Evolutionary conservation across 495 filamentous ascomycete species (phyloP).

Genomic region (Aspergillus heteromorphus): DNA sequence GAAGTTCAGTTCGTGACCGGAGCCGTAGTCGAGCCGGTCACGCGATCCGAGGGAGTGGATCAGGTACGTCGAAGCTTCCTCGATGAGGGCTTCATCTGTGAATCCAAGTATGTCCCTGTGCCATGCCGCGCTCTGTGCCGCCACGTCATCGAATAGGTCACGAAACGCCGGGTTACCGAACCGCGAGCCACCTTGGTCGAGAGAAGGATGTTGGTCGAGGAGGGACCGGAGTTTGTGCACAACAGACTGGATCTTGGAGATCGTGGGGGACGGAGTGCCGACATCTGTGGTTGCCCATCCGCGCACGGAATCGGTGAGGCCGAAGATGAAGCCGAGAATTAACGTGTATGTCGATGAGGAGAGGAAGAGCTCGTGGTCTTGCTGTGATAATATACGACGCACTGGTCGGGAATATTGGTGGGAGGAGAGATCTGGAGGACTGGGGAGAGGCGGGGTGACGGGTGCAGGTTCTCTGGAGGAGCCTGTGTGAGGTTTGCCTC

Average conservation of each 20-base stretch:
- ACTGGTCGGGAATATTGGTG: conserved; percentile 60
- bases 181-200: conserved; percentile 78
- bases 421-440: conserved; percentile 59
- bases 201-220: conserved; percentile 63
- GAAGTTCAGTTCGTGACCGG: conserved; percentile 95
- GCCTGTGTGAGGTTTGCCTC: conserved; percentile 45
- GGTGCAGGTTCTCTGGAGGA: conserved; percentile 61
- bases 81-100: conserved; percentile 48
- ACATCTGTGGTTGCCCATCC: conserved; percentile 68
- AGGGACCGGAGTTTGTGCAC: conserved; percentile 61
- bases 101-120: conserved; percentile 46
- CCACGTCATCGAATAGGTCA: conserved; percentile 69
- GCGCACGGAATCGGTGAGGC: conserved; percentile 74
- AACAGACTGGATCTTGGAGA: conserved; percentile 62
- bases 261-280: conserved; percentile 40
- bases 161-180: conserved; percentile 95
- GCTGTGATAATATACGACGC: conserved; percentile 70
- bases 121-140: conserved; percentile 39
- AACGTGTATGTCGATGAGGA: conserved; percentile 72
- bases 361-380: conserved; percentile 79
- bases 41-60: conserved; percentile 78
- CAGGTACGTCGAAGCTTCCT: conserved; percentile 76
- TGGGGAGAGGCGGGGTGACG: conserved; percentile 63
- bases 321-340: conserved; percentile 77
- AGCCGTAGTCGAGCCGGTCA: conserved; percentile 92